Base-by-base conservation (phyloP, 1,284 basidiomycete species). In the Cronartium quercuum region DNA sequence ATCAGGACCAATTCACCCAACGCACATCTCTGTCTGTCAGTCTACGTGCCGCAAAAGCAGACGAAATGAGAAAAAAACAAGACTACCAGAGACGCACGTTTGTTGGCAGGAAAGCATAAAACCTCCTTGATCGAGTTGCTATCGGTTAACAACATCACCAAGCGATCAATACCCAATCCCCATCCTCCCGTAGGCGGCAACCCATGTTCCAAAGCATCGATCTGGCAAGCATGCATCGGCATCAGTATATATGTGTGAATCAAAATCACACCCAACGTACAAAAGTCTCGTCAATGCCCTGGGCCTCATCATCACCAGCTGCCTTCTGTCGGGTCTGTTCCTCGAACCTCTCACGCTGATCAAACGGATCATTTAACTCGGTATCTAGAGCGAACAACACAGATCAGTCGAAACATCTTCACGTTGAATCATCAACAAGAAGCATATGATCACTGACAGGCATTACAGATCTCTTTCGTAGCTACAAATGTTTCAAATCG, bases 401-500 rank as follows among this genome's bases (percentile, higher is more conserved):
- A 42, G 35, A 80, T 51, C n/a, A 12, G 44, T 12, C n/a, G 44
- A 51, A 51, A n/a, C n/a, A 51, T 12, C 44, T 12, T 12, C n/a
- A n/a, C 10, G 9, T 9, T n/a, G 24, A 24, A 10, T 13, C 12
- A 60, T 60, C 12, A 13, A 60, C 57, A 60, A 60, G 9, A 42
- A 41, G 13, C 5, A 24, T 7, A 40, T 41, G 4, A 35, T 15
- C 29, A 58, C 73, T 18, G 61, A 75, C 73, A 75, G 63, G 73
- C 65, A 80, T 96, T 96, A 85, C 92, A 94, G 83, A 98, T 90
- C 84, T 98, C 95, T 87, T 97, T 97, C 78, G 93, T 94, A 66
- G 94, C 96, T 85, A 99, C 88, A 86, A 99, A 99, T 6, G 88
- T 92, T 83, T 99, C 95, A 85, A 99, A 99, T 18, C 95, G 91